Evolutionary conservation across 768 basidiomycete species (phyloP).

Genomic region (Lactifluus rugatus): DNA sequence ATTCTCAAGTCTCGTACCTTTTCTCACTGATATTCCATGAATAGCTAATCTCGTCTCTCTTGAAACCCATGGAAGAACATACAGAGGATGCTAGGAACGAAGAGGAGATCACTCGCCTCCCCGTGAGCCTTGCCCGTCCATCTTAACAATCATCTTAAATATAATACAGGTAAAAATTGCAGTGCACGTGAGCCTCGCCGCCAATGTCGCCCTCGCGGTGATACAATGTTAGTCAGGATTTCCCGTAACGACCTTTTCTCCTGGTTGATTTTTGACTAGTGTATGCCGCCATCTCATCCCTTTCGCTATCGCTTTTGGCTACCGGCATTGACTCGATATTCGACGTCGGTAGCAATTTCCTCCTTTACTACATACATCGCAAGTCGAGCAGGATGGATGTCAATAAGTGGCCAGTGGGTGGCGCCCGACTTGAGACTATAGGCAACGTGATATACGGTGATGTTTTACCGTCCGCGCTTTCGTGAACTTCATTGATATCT

Average conservation of each 20-base stretch:
- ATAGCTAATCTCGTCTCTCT: constrained; percentile 75
- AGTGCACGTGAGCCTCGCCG: constrained; percentile 69
- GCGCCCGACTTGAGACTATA: constrained; percentile 82
- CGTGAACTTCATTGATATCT: neutral
- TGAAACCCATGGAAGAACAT: constrained; percentile 87
- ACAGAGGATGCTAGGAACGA: constrained; percentile 70
- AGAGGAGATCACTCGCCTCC: constrained; percentile 54
- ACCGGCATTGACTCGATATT: constrained; percentile 84
- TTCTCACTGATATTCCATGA: constrained; percentile 2
- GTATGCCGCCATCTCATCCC: constrained; percentile 82
- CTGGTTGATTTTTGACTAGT: constrained; percentile 36
- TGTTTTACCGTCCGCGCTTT: constrained; percentile 8
- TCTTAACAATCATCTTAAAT: neutral
- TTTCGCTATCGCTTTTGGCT: constrained; percentile 79
- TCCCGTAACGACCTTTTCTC: neutral
- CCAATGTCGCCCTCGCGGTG: constrained; percentile 63
- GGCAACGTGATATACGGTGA: constrained; percentile 80
- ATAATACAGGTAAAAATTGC: constrained; percentile 71
- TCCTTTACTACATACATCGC: constrained; percentile 72
- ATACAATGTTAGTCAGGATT: constrained; percentile 57
- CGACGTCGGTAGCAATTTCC: constrained; percentile 73
- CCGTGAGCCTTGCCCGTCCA: constrained; percentile 35
- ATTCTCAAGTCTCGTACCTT: neutral
- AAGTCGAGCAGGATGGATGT: constrained; percentile 62
- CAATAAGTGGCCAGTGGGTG: constrained; percentile 89